Evolutionary conservation across 495 filamentous ascomycete species (phyloP), one percentile per base, ranked within the genome.

Genomic region (Geoglossum glabrum): DNA sequence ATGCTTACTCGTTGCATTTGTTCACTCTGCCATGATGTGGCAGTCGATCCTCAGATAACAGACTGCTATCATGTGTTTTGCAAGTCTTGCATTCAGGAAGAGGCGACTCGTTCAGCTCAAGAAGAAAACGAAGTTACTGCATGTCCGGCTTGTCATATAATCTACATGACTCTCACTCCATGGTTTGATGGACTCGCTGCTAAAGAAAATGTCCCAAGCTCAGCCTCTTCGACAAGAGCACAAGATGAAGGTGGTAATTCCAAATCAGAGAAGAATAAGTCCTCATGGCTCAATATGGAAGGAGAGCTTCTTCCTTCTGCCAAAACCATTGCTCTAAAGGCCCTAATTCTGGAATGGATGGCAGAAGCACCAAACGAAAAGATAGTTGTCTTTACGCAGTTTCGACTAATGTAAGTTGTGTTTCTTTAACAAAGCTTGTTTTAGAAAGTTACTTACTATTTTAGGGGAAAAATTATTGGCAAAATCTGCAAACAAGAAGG

Each of bases 351-450:
- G 17, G 64, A 67, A 30, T 72, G 70, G 69, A 15, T 71, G 6
- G 25, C 60, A 4, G 63, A 67, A 30, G 62, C 65, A 25, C 62
- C 61, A 1, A 46, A 61, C 0, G 60, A 60, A 25, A 73, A 73
- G 61, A 66, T 72, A 50, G 69, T 73, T 55, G 60, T 72, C 40
- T 72, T 66, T 60, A 68, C 67, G 0, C 70, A 72, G 54, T 69
- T 64, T 26, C 31, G 64, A 4, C 33, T 60, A n/a, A 67, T 67
- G 64, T 59, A 43, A 34, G 51, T 11, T 28, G 47, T 10, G 6
- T 21, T 26, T n/a, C 19, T 27, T 26, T 3, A 15, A 15, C 13
- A 43, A 34, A 6, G 27, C 31, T 30, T 1, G 26, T 54, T 34
- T 17, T 38, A 33, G 6, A 28, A 38, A 15, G n/a, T 38, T 5